Base-by-base conservation (phyloP, 768 basidiomycete genomes). In the Russula foetens region DNA sequence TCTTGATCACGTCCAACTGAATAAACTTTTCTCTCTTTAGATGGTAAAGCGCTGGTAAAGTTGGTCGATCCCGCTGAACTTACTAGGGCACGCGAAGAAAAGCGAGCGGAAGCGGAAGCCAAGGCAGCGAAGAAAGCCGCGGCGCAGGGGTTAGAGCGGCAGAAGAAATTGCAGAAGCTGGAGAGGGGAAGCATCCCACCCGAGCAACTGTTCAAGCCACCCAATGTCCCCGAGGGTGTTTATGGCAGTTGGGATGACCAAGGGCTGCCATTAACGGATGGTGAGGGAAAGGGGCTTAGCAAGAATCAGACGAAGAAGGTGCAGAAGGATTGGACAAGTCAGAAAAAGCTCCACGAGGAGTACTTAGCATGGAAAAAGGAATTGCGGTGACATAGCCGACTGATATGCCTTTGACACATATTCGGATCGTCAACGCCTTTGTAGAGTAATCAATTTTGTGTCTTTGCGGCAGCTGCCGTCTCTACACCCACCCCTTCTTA, bases 41-140 rank as follows among this genome's bases (percentile, higher is more conserved):
- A 95, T 76, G 95, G 95, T n/a, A 86, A 85, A 68, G 96, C 96
- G 4, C 84, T 98, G 31, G 89, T 97, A 61, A 98, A 98, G 73
- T 78, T 98, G 45, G 90, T 95, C 26, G 77, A 90, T 41, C 85
- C 95, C 2, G 81, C 83, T 14, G 84, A 90, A 58, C 78, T 99
- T 41, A 83, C 94, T 66, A 86, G 79, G 69, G 86, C 84, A 2
- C 84, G 94, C 48, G 94, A 98, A 62, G 94, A 94, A 69, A 98
- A 97, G 74, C 81, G 83, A 7, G 86, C 84, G 4, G 79, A 80
- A 52, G 76, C 77, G 19, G 85, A 87, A 62, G 90, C 84, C 21
- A 96, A 93, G 69, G 81, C 81, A 2, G 84, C 83, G 17, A 88
- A 88, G 70, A 95, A 94, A 70, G 86, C 84, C 28, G 88, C 84